These are phyloP conservation scores for Nepenthes mirabilis DNA, from an alignment of 148 eudicot species.

Conservation along the genomic window DNA sequence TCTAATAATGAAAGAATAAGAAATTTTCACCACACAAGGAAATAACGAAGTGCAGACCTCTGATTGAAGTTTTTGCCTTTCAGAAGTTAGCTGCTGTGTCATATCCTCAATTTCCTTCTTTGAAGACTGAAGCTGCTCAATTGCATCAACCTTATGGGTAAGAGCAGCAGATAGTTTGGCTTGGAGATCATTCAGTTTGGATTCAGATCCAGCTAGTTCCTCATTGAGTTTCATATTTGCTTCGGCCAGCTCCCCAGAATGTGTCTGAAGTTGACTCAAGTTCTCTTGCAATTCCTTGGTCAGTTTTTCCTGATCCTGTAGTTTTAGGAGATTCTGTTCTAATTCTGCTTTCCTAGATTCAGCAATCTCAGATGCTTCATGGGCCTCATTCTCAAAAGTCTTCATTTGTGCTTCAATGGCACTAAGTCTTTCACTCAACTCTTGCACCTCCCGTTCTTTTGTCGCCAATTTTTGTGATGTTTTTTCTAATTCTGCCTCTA, in stretches of 20 bases:
- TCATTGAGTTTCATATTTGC: constrained; percentile 32
- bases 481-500: constrained; percentile 43
- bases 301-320: constrained; percentile 37
- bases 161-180: constrained; percentile 26
- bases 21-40: background rate
- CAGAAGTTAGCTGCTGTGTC: constrained; percentile 46
- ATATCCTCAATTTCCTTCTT: constrained; percentile 49
- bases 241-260: constrained; percentile 24
- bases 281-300: constrained; percentile 34
- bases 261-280: constrained; percentile 21
- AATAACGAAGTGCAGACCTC: constrained; percentile 27
- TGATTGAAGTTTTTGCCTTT: constrained; percentile 51
- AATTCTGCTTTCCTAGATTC: constrained; percentile 46
- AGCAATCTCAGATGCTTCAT: constrained; percentile 27
- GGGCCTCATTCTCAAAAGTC: constrained; percentile 31
- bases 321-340: constrained; percentile 31
- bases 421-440: constrained; percentile 31
- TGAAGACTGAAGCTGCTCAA: constrained; percentile 32
- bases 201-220: constrained; percentile 26
- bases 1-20: background rate
- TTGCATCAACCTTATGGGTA: constrained; percentile 41
- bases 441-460: constrained; percentile 45
- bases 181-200: constrained; percentile 43
- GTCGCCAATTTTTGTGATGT: constrained; percentile 26
- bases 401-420: constrained; percentile 37